Evolutionary conservation across 2,329 filamentous ascomycete genomes (phyloP).

Genomic region (Pyricularia sp.): DNA sequence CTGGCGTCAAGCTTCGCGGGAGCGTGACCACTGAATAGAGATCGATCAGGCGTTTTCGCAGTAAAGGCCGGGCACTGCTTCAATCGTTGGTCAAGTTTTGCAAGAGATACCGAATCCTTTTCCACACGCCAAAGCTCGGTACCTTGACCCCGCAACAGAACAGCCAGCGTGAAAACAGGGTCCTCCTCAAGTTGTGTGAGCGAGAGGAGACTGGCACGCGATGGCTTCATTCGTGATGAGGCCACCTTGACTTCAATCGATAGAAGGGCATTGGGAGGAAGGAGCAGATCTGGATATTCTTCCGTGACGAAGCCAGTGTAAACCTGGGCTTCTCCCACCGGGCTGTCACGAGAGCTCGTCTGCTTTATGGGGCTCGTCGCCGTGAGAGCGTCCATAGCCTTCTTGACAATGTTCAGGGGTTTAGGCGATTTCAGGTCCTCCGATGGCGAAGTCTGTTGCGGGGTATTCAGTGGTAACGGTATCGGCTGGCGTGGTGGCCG

Average conservation of each 20-base stretch:
- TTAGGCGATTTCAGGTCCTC: conserved; percentile 24
- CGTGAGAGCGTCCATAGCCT: conserved; percentile 13
- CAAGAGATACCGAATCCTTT: conserved; percentile 76
- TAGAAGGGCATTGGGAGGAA: conserved; percentile 81
- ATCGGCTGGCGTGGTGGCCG: conserved; percentile 66
- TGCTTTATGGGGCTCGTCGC: conserved; percentile 19
- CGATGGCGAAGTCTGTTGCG: conserved; percentile 51
- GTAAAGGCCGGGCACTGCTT: conserved; percentile 65
- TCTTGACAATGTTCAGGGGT: conserved; percentile 28
- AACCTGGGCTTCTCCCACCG: conserved; percentile 36
- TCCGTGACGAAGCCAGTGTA: conserved; percentile 75
- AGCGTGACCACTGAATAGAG: conserved; percentile 83
- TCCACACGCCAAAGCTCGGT: conserved; percentile 89
- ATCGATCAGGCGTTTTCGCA: conserved; percentile 72
- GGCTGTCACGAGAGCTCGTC: conserved; percentile 24
- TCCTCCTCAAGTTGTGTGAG: conserved; percentile 79
- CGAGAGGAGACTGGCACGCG: conserved; percentile 73
- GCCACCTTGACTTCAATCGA: conserved; percentile 80
- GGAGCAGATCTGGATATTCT: conserved; percentile 74
- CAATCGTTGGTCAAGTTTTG: conserved; percentile 72
- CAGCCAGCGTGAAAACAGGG: conserved; percentile 83
- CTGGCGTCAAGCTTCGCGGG: conserved; percentile 89
- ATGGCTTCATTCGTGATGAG: conserved; percentile 91
- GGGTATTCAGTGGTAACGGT: conserved; percentile 61
- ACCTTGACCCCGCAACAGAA: conserved; percentile 67